These are phyloP conservation scores for Penstemon davidsonii DNA, from an alignment of 257 asterid genomes.

Conservation along the genomic window DNA sequence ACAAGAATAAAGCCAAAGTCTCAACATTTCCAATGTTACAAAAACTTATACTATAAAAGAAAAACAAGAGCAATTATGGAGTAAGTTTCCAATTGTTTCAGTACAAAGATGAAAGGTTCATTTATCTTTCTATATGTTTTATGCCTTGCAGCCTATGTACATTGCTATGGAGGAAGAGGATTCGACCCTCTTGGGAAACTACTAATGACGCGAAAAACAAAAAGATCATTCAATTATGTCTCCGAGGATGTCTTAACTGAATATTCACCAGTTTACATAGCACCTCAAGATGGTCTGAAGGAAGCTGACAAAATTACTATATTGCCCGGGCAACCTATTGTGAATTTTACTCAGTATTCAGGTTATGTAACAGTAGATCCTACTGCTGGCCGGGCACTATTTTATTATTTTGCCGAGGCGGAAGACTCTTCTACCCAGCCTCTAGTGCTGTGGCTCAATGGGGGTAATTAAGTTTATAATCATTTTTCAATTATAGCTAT, in stretches of 20 bases:
- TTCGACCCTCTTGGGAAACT: conserved; percentile 32
- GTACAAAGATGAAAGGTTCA: conserved; percentile 32
- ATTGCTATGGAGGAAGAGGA: conserved; percentile 34
- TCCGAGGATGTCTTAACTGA: conserved; percentile 15
- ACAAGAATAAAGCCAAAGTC: background rate
- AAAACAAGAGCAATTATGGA: background rate
- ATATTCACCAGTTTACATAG: conserved; percentile 32
- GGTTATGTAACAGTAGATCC: conserved; percentile 53
- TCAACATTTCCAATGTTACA: background rate
- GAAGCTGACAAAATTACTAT: conserved; percentile 34
- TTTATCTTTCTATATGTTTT: conserved; percentile 25
- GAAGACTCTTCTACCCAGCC: conserved; percentile 40
- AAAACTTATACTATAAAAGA: conserved; percentile 17
- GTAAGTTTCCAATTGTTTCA: background rate
- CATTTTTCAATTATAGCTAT: background rate
- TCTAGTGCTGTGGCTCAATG: conserved; percentile 52
- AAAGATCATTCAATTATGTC: background rate
- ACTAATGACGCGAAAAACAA: conserved; percentile 9
- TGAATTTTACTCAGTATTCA: conserved; percentile 41
- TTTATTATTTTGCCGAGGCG: conserved; percentile 46
- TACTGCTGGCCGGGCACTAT: conserved; percentile 41
- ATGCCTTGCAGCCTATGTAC: conserved; percentile 31
- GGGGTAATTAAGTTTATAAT: conserved; percentile 26
- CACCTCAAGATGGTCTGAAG: conserved; percentile 41
- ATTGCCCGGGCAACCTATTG: conserved; percentile 48